phyloP scores from a whole-genome alignment of 2,329 filamentous ascomycete genomes.

The Colletotrichum tofieldiae region DNA sequence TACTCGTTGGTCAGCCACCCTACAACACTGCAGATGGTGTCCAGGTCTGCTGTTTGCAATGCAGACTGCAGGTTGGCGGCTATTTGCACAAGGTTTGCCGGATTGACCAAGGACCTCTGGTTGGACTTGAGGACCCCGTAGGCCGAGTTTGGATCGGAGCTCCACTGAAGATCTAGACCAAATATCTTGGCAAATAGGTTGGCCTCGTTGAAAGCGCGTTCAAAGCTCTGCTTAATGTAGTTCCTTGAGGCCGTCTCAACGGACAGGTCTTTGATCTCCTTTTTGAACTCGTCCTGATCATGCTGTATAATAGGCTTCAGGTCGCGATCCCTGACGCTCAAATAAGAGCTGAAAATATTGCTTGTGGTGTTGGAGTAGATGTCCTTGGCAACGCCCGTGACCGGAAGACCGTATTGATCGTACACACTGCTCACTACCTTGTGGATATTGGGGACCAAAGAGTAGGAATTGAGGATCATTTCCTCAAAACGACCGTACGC shows the following conservation, averaged over 20 bases:
- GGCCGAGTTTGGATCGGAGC: constrained; percentile 63
- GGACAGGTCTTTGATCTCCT: constrained; percentile 65
- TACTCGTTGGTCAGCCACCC: constrained; percentile 74
- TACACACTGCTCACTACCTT: constrained; percentile 67
- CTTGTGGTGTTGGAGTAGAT: constrained; percentile 69
- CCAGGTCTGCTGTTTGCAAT: constrained; percentile 64
- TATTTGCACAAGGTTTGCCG: constrained; percentile 68
- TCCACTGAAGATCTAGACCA: constrained; percentile 69
- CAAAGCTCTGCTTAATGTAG: constrained; percentile 73
- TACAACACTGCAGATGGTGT: constrained; percentile 68
- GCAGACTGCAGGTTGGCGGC: constrained; percentile 65
- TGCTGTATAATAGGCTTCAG: constrained; percentile 67
- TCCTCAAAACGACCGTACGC: constrained; percentile 74
- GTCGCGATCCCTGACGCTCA: constrained; percentile 68
- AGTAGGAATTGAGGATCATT: constrained; percentile 70
- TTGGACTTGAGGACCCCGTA: constrained; percentile 66
- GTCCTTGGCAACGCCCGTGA: constrained; percentile 61
- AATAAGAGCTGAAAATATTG: constrained; percentile 70
- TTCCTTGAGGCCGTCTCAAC: constrained; percentile 71
- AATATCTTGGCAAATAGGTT: constrained; percentile 70
- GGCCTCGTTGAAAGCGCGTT: constrained; percentile 70
- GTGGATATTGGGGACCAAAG: constrained; percentile 70
- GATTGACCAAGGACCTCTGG: constrained; percentile 67
- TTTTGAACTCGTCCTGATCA: constrained; percentile 69
- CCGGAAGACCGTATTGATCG: constrained; percentile 65